A percentile compares a stretch with the other conserved stretches of the same genome.
Conservation (phyloP, 83 land plant species). For the Diphasiastrum complanatum region DNA sequence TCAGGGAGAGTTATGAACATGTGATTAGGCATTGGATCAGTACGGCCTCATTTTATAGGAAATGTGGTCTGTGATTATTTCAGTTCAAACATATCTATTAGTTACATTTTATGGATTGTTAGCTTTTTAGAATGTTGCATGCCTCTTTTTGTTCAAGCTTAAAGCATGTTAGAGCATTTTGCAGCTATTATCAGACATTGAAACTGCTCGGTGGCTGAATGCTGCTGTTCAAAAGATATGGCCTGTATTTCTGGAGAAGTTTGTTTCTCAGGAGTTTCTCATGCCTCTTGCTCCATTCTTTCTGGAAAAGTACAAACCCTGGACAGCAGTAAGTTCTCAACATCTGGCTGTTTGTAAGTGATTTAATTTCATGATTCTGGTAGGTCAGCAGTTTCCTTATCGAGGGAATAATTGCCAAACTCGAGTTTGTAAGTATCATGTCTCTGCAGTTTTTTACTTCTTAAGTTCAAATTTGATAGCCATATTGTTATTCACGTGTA, state of each 20-base stretch:
- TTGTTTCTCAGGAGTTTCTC: constrained; percentile 72
- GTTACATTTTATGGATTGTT: background rate
- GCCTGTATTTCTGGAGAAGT: constrained; percentile 81
- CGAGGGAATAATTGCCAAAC: too few species aligned
- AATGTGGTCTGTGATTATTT: too few species aligned
- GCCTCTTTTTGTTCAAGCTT: background rate
- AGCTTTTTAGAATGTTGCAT: constrained; percentile 1
- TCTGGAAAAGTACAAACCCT: constrained; percentile 86
- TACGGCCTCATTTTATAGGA: too few species aligned
- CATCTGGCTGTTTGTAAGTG: background rate
- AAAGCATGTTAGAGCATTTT: constrained; percentile 4
- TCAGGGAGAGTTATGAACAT: too few species aligned
- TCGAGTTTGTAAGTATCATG: too few species aligned
- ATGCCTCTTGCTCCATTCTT: constrained; percentile 86
- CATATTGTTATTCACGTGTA: too few species aligned
- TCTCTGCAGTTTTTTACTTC: too few species aligned
- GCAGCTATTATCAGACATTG: constrained; percentile 76
- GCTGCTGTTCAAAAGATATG: constrained; percentile 69
- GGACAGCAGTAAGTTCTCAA: constrained; percentile 69
- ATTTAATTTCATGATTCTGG: too few species aligned
- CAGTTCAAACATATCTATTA: too few species aligned
- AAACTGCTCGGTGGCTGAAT: constrained; percentile 87
- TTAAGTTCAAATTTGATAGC: too few species aligned
- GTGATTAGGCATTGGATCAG: too few species aligned
- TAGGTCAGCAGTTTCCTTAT: too few species aligned